Conservation (phyloP, 805 yeast genomes). For the Zygotorulaspora chibaensis region DNA sequence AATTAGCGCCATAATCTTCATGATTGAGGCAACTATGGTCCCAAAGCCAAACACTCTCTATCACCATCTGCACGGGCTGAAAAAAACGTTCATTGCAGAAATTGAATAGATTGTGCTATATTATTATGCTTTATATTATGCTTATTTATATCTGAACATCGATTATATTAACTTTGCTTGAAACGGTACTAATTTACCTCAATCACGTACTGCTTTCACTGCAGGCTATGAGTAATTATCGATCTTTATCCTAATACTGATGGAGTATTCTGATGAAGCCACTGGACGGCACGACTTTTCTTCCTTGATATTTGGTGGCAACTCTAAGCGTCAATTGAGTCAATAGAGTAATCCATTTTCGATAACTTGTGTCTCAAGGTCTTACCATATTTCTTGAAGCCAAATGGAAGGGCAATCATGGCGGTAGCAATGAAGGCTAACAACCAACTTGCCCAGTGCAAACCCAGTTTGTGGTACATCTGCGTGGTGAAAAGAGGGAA, state of each 20-base stretch:
- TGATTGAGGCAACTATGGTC: background rate
- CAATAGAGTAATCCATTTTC: slow-evolving; percentile 56
- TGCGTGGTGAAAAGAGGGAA: slow-evolving; percentile 79
- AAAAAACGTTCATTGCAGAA: too few relatives aligned
- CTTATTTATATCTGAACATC: background rate
- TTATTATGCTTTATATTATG: background rate
- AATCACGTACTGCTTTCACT: background rate
- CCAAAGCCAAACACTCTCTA: too few relatives aligned
- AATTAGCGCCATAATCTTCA: background rate
- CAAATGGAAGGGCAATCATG: slow-evolving; percentile 69
- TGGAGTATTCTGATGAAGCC: background rate
- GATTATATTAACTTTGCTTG: background rate
- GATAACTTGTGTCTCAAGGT: slow-evolving; percentile 58
- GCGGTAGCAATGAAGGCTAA: slow-evolving; percentile 73
- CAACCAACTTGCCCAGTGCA: slow-evolving; percentile 79
- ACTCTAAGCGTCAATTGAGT: slow-evolving; percentile 17
- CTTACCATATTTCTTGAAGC: slow-evolving; percentile 65
- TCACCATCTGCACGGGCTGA: too few relatives aligned
- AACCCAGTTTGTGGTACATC: slow-evolving; percentile 69
- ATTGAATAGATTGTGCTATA: background rate
- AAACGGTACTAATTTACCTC: too few relatives aligned
- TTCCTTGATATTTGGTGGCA: background rate
- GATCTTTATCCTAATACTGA: background rate
- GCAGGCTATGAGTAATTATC: background rate
- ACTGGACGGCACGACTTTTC: background rate